These are phyloP conservation scores for Suillus decipiens DNA, from an alignment of 768 basidiomycete species.

Conservation along the genomic window DNA sequence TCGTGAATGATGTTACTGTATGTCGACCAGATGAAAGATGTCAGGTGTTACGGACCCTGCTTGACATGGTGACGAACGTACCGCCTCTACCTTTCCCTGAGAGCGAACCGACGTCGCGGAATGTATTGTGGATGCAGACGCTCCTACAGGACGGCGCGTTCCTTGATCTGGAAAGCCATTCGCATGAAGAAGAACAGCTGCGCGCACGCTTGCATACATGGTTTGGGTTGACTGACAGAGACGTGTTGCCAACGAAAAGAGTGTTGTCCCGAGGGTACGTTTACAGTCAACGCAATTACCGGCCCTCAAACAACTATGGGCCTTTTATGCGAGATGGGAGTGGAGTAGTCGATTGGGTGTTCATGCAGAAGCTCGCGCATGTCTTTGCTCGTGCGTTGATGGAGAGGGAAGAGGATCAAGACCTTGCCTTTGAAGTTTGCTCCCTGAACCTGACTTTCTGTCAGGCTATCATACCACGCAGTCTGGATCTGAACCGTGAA, in stretches of 20 bases:
- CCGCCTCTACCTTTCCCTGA: slow-evolving; percentile 37
- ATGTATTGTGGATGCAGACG: slow-evolving; percentile 52
- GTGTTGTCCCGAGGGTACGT: slow-evolving; percentile 54
- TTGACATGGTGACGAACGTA: slow-evolving; percentile 48
- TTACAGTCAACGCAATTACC: slow-evolving; percentile 64
- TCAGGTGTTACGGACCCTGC: slow-evolving; percentile 46
- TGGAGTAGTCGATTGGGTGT: slow-evolving; percentile 58
- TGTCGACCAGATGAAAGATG: slow-evolving; percentile 47
- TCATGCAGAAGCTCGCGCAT: slow-evolving; percentile 57
- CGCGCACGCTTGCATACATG: slow-evolving; percentile 54
- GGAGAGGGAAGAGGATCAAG: slow-evolving; percentile 37
- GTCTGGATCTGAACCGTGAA: slow-evolving; percentile 33
- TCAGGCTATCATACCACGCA: slow-evolving; percentile 48
- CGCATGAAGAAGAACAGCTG: slow-evolving; percentile 44
- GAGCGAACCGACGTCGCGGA: slow-evolving; percentile 42
- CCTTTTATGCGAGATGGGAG: slow-evolving; percentile 51
- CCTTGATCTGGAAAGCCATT: slow-evolving; percentile 36
- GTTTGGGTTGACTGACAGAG: slow-evolving; percentile 54
- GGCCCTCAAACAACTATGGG: slow-evolving; percentile 50
- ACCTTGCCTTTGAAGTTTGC: slow-evolving; percentile 33
- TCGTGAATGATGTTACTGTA: slow-evolving; percentile 38
- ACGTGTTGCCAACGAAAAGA: slow-evolving; percentile 35
- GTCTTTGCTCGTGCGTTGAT: slow-evolving; percentile 55
- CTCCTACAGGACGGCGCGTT: slow-evolving; percentile 45
- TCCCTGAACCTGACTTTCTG: slow-evolving; percentile 53